Conservation (phyloP, 495 filamentous ascomycete genomes). For the Penicillium soppii region DNA sequence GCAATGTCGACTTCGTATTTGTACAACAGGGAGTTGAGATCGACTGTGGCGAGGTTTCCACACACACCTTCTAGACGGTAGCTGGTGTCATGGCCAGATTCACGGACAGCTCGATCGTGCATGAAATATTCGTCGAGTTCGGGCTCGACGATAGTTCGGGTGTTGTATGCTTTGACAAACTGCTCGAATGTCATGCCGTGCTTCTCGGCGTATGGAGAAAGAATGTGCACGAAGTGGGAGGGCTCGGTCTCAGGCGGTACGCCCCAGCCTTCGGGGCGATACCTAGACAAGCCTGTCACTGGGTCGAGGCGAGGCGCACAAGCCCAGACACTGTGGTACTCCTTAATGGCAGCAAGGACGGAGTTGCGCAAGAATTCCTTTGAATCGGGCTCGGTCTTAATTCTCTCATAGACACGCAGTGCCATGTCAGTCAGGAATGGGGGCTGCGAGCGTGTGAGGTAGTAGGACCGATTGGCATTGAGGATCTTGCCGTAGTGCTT, state of each 20-base stretch:
- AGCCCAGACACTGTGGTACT: conserved; percentile 92
- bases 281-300: conserved; percentile 80
- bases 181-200: conserved; percentile 75
- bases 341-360: conserved; percentile 90
- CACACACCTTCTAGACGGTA: conserved; percentile 88
- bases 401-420: conserved; percentile 81
- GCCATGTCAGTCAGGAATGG: conserved; percentile 98
- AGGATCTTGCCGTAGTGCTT: conserved; percentile 97
- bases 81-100: conserved; percentile 95
- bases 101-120: conserved; percentile 90
- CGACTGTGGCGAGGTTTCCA: conserved; percentile 87
- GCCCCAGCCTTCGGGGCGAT: conserved; percentile 82
- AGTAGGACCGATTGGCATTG: conserved; percentile 95
- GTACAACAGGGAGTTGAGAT: conserved; percentile 89
- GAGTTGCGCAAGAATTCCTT: conserved; percentile 74
- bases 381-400: conserved; percentile 74
- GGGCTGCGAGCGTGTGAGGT: conserved; percentile 88
- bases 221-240: conserved; percentile 80
- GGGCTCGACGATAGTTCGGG: conserved; percentile 73
- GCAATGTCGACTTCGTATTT: conserved; percentile 95
- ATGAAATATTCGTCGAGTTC: conserved; percentile 92
- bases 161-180: conserved; percentile 85
- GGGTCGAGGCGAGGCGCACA: conserved; percentile 75
- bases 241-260: conserved; percentile 94
- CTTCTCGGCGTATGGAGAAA: conserved; percentile 84